A percentile compares a stretch with the other conserved stretches of the same genome.
phyloP scores from a whole-genome alignment of 2,329 filamentous ascomycete species.

The Magnaporthiopsis rhizophila region DNA sequence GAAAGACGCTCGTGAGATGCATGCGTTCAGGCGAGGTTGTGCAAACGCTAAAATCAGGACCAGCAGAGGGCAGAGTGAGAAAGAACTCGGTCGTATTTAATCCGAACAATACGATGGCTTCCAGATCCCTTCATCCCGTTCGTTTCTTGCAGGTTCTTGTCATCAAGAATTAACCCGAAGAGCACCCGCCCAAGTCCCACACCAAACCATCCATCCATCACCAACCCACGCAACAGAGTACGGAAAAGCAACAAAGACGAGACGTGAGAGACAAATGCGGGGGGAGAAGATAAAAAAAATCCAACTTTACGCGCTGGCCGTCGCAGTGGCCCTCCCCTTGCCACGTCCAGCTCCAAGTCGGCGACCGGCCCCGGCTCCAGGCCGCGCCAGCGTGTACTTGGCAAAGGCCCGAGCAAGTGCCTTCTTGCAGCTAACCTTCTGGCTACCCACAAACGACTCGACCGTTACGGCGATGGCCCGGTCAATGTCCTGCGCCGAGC shows the following conservation, averaged over 20 bases:
- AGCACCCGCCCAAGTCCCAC: background rate
- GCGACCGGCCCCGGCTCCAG: conserved; percentile 26
- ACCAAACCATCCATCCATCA: background rate
- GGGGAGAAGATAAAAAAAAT: background rate
- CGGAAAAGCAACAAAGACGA: background rate
- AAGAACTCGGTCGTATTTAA: background rate
- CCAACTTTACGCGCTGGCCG: conserved; percentile 5
- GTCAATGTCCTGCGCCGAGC: conserved; percentile 82
- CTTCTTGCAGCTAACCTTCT: conserved; percentile 98
- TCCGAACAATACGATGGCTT: background rate
- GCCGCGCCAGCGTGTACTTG: conserved; percentile 68
- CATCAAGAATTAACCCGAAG: background rate
- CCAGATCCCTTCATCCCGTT: background rate
- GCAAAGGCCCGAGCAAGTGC: conserved; percentile 88
- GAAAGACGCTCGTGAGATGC: background rate
- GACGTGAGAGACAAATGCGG: background rate
- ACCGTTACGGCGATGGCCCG: conserved; percentile 95
- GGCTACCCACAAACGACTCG: conserved; percentile 89
- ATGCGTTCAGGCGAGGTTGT: background rate
- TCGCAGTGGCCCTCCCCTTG: conserved; percentile 3
- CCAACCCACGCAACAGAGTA: background rate
- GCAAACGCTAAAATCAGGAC: background rate
- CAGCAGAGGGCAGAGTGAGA: background rate
- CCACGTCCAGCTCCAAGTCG: conserved; percentile 12
- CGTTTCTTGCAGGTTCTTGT: background rate